Conservation (phyloP, 2,329 filamentous ascomycete genomes). For the Thielaviopsis punctulata region DNA sequence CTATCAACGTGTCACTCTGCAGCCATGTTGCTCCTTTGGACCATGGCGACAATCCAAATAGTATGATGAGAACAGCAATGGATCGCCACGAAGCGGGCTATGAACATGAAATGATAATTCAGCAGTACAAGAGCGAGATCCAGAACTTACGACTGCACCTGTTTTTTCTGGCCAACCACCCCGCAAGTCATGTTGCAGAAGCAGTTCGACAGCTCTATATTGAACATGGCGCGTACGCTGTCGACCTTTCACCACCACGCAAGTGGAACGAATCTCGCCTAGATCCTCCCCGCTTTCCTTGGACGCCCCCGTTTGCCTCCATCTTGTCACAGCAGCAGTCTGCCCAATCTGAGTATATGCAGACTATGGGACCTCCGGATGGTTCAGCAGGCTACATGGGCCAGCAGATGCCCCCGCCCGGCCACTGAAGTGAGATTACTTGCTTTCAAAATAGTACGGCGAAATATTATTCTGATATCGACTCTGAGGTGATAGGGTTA, state of each 20-base stretch:
- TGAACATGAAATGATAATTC: not conserved
- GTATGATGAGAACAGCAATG: not conserved
- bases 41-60: not conserved
- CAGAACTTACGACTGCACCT: conserved; percentile 8
- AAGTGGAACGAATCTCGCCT: not conserved
- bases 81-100: not conserved
- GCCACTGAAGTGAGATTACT: not conserved
- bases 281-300: not conserved
- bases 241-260: not conserved
- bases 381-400: not conserved
- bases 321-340: not conserved
- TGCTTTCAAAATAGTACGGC: too few species aligned
- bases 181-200: not conserved
- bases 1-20: not conserved
- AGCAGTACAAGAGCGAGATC: conserved; percentile 6
- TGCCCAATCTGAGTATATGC: not conserved
- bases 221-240: not conserved
- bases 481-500: too few species aligned
- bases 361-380: not conserved
- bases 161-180: conserved; percentile 3
- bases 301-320: not conserved
- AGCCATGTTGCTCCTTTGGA: not conserved
- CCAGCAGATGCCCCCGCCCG: not conserved
- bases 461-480: too few species aligned
- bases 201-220: conserved; percentile 1